Base-by-base conservation (phyloP, 345 rosid genomes). In the Acer saccharum region DNA sequence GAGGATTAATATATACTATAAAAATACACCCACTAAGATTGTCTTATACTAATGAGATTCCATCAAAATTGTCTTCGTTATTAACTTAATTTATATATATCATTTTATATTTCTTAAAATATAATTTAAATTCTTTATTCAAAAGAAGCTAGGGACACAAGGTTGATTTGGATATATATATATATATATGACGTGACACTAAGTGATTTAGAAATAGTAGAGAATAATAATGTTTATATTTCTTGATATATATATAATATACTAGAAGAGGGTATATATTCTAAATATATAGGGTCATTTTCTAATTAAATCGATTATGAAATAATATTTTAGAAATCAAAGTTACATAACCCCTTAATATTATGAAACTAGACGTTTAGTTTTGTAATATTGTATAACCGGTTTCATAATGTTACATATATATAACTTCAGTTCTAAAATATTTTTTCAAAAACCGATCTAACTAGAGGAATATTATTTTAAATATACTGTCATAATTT, bases 171-270 rank as follows among this genome's bases (percentile, higher is more conserved):
- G 77, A 69, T 72, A 75, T 35, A 35, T 35, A 35, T 35, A 32
- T 32, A 32, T 32, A 32, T 32, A 32, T 3, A 35, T 72, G 85
- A 86, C 60, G 77, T 74, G 86, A 87, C 83, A 87, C 84, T 86
- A 11, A 41, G 48, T 78, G 79, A 76, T 70, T 64, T 63, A 68
- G 48, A 57, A 79, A 75, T 44, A 77, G 29, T 68, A 18, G 2
- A 23, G 27, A 17, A 46, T 25, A n/a, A 5, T 62, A 25, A 66
- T 25, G 23, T 73, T 50, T 71, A 75, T 10, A 14, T 54, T 16
- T 16, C 48, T 29, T 70, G 10, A 62, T 50, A 50, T 50, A 50
- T 50, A 50, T 25, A 25, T 25, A 25, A 25, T 25, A 25, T 50
- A 12, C 18, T 13, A 50, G 46, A 43, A 43, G 10, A 9, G 10